Evolutionary conservation across 768 basidiomycete species (phyloP), one percentile per base, ranked within the genome.

Genomic region (Pleurotus sapidus): DNA sequence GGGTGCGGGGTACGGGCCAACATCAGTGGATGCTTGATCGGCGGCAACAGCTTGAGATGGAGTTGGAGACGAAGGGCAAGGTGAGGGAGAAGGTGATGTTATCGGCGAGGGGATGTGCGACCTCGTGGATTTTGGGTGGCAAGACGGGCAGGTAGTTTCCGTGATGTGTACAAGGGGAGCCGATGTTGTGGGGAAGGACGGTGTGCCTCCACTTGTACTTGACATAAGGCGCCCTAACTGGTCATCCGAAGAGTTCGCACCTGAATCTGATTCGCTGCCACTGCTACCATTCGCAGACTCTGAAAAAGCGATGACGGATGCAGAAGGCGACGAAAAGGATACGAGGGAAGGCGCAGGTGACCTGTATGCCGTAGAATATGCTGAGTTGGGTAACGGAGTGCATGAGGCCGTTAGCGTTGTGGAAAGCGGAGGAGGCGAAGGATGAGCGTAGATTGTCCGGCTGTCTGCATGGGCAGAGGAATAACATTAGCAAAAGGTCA

Each of bases 71-170:
- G 46, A 48, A 6, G 55, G 46, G 46, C 43, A 56, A 12, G 55
- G 55, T n/a, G 55, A 56, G 5, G 55, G 55, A 17, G 55, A 48
- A 27, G 46, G 46, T 24, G 57, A 57, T 34, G 51, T 17, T 54
- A 30, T 34, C 11, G 49, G 62, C 56, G 38, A 60, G 57, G 30
- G 64, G 61, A 60, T 67, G 64, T 27, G 64, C 60, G 38, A 39
- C 18, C 25, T 54, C 11, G 12, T 54, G 51, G 23, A 15, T 20
- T 50, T 27, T 17, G 7, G 37, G 20, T 15, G 25, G 17, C 37
- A 54, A 18, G 51, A 42, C 23, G 18, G 15, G 12, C n/a, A 40
- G 17, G n/a, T 42, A 18, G 24, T 42, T 15, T 54, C 37, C 6
- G 38, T 8, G n/a, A 34, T 3, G 17, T 30, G 15, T 2, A 8